These are phyloP conservation scores for Paraphaeosphaeria sporulosa DNA, from an alignment of 2,329 filamentous ascomycete genomes.

Conservation along the genomic window DNA sequence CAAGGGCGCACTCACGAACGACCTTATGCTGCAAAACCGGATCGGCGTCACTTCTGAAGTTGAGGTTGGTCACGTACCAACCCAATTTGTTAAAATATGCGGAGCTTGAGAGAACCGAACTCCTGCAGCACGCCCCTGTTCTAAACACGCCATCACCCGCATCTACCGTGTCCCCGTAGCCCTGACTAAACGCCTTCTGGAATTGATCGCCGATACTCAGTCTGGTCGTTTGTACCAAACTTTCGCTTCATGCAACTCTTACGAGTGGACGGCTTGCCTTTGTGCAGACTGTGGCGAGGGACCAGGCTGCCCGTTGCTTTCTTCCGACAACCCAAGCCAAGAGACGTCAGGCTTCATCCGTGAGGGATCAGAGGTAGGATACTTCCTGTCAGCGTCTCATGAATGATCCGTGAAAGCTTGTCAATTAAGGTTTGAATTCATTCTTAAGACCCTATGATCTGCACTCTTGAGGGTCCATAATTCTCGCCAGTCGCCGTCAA, in stretches of 20 bases:
- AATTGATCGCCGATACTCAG: neutral
- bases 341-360: neutral
- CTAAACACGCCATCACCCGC: constrained; percentile 5
- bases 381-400: neutral
- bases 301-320: neutral
- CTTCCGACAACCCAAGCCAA: neutral
- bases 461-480: neutral
- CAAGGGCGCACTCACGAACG: neutral
- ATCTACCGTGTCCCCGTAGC: neutral
- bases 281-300: neutral
- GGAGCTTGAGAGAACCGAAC: neutral
- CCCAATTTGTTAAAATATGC: neutral
- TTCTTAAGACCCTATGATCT: constrained; percentile 9
- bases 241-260: constrained; percentile 12
- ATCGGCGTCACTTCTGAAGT: neutral
- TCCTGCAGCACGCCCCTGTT: constrained; percentile 5
- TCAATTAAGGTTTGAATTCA: constrained; percentile 1
- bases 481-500: neutral
- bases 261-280: neutral
- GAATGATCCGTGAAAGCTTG: neutral
- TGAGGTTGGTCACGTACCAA: neutral
- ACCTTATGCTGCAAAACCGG: neutral
- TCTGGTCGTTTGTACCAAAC: constrained; percentile 1
- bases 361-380: neutral
- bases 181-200: neutral